phyloP scores from a whole-genome alignment of 1,284 basidiomycete species.

The Filobasidium uniguttulatum region DNA sequence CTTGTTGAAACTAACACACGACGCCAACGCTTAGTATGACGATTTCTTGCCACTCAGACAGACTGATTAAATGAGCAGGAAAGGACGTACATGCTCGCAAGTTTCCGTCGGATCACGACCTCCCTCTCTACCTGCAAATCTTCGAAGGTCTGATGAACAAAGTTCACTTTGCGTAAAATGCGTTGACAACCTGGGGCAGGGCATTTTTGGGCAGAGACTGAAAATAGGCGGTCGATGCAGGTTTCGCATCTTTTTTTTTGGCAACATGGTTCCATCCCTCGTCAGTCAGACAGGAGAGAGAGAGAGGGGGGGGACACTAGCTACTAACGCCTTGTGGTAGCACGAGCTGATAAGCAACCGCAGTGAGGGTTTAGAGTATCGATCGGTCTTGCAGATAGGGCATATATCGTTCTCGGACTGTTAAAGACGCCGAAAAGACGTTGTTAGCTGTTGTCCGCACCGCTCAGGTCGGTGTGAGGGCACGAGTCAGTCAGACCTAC shows the following conservation, averaged over 20 bases:
- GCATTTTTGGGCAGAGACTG: constrained; percentile 89
- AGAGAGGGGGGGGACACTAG: not conserved
- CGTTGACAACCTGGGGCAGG: constrained; percentile 64
- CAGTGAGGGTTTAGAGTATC: constrained; percentile 88
- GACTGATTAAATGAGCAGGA: too few species aligned
- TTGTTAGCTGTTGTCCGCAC: not conserved
- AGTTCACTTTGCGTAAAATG: constrained; percentile 82
- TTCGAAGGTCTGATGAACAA: constrained; percentile 93
- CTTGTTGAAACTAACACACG: constrained; percentile 73
- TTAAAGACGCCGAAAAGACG: not conserved
- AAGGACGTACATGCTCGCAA: constrained; percentile 65
- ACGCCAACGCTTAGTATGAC: too few species aligned
- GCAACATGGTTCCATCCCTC: constrained; percentile 4
- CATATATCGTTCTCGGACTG: constrained; percentile 89
- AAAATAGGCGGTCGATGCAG: constrained; percentile 93
- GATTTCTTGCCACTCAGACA: too few species aligned
- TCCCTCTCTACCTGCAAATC: constrained; percentile 95
- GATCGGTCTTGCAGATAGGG: constrained; percentile 91
- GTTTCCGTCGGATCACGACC: constrained; percentile 69
- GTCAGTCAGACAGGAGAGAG: not conserved
- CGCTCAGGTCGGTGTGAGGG: not conserved
- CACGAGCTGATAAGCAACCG: constrained; percentile 88
- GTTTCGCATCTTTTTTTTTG: constrained; percentile 75
- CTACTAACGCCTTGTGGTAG: constrained; percentile 87
- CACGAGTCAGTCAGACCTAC: constrained; percentile 22